phyloP scores from a whole-genome alignment of 129 eudicot species.

The Saposhnikovia divaricata region DNA sequence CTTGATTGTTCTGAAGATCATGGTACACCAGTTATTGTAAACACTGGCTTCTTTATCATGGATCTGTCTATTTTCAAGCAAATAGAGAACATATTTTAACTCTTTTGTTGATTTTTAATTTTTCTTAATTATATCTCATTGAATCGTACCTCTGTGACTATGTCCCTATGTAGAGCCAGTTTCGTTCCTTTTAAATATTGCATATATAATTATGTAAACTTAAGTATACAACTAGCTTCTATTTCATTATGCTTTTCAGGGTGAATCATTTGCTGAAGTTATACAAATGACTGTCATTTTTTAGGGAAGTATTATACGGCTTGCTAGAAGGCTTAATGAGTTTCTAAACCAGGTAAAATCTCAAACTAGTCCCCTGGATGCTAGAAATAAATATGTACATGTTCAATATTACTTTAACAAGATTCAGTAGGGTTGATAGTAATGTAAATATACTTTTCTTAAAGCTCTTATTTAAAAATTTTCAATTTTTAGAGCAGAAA shows the following conservation, averaged over 20 bases:
- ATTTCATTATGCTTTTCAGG: conserved; percentile 34
- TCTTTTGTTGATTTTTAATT: no score
- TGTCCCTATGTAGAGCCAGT: not conserved
- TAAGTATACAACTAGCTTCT: not conserved
- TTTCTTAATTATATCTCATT: no score
- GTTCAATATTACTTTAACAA: not conserved
- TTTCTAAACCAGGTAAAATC: conserved; percentile 76
- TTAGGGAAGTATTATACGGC: conserved; percentile 91
- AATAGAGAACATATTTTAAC: no score
- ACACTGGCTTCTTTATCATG: no score
- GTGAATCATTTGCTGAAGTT: conserved; percentile 77
- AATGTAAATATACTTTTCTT: not conserved
- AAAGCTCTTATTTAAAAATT: not conserved
- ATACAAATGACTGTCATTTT: conserved; percentile 97
- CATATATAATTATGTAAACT: not conserved
- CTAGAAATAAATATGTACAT: not conserved
- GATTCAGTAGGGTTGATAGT: not conserved
- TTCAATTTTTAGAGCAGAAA: not conserved
- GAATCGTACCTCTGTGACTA: not conserved
- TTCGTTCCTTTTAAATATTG: not conserved
- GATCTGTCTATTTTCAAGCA: no score
- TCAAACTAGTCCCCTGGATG: no score
- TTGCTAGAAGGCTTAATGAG: conserved; percentile 96
- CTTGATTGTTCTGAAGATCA: no score
- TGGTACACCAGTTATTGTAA: no score